These are phyloP conservation scores for Phytophthora agathidicida DNA, from an alignment of 352 stramenopile genomes.

Conservation along the genomic window DNA sequence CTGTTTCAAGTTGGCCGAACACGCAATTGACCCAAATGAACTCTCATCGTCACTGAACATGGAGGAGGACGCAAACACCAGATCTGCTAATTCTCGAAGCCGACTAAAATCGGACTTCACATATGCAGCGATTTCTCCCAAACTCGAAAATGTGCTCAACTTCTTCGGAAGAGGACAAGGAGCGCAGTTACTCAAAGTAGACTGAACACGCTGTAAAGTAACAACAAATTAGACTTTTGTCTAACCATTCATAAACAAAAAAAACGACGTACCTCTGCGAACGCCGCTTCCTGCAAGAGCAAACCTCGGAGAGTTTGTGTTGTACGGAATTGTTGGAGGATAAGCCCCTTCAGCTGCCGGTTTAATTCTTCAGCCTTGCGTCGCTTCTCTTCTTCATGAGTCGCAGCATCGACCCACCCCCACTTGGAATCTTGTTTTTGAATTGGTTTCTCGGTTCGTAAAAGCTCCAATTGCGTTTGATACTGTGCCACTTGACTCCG, in stretches of 20 bases:
- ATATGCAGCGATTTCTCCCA: conserved; percentile 1
- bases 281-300: background rate
- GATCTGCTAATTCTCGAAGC: background rate
- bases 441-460: background rate
- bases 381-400: conserved; percentile 12
- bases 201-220: conserved; percentile 1
- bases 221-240: background rate
- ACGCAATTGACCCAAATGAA: conserved; percentile 3
- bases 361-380: conserved; percentile 16
- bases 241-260: background rate
- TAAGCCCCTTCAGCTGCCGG: background rate
- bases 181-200: background rate
- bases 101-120: conserved; percentile 7
- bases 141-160: background rate
- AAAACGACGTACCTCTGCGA: background rate
- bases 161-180: background rate
- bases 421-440: conserved; percentile 3
- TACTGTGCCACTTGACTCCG: conserved; percentile 7
- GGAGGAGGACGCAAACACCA: conserved; percentile 1
- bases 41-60: background rate
- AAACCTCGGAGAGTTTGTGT: background rate
- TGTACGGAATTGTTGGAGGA: background rate
- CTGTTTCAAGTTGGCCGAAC: conserved; percentile 3
- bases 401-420: conserved; percentile 5
- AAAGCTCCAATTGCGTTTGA: conserved; percentile 18